Conservation (phyloP, 2,329 filamentous ascomycete species). For the Lomentospora prolificans region DNA sequence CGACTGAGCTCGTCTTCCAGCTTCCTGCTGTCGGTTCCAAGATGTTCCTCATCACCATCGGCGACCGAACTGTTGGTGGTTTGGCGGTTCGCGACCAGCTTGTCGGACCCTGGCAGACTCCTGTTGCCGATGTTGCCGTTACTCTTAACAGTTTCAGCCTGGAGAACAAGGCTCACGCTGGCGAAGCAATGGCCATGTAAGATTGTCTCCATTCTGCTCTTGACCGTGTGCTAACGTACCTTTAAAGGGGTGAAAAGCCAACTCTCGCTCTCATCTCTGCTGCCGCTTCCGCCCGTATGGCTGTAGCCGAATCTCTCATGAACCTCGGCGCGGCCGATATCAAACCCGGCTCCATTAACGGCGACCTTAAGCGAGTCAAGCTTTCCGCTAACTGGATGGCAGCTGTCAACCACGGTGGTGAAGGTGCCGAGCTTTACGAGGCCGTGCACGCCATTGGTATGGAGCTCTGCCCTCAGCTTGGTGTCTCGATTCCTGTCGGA, state of each 20-base stretch:
- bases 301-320: slow-evolving; percentile 85
- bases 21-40: slow-evolving; percentile 93
- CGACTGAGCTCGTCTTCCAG: slow-evolving; percentile 70
- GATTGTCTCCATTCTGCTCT: not conserved
- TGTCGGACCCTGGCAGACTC: slow-evolving; percentile 92
- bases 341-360: slow-evolving; percentile 40
- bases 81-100: slow-evolving; percentile 86
- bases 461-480: slow-evolving; percentile 83
- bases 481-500: slow-evolving; percentile 87
- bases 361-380: slow-evolving; percentile 68
- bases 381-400: slow-evolving; percentile 99
- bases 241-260: slow-evolving; percentile 62
- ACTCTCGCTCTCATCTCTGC: slow-evolving; percentile 82
- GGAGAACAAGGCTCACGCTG: slow-evolving; percentile 58
- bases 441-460: slow-evolving; percentile 88
- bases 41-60: slow-evolving; percentile 94
- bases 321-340: slow-evolving; percentile 75
- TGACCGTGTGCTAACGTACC: not conserved
- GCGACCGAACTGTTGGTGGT: slow-evolving; percentile 83
- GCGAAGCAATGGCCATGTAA: slow-evolving; percentile 90
- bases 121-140: slow-evolving; percentile 88
- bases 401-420: slow-evolving; percentile 84
- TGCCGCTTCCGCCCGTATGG: slow-evolving; percentile 88
- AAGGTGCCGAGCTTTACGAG: slow-evolving; percentile 86
- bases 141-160: slow-evolving; percentile 71